Conservation (phyloP, 768 basidiomycete genomes). For the Saitozyma sp. region DNA sequence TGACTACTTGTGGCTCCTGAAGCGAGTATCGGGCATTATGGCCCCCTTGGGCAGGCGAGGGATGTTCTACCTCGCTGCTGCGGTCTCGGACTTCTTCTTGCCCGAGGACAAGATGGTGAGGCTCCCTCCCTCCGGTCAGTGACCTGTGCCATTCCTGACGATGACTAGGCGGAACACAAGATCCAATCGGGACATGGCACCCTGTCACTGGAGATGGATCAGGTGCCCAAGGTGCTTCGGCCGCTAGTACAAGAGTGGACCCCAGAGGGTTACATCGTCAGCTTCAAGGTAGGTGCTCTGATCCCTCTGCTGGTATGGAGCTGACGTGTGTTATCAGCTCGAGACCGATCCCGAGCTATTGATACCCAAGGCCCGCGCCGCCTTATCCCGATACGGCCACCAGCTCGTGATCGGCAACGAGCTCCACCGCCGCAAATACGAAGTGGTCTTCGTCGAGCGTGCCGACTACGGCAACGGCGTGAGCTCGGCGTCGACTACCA, state of each 20-base stretch:
- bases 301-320: neutral
- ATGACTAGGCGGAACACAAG: conserved; percentile 87
- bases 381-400: conserved; percentile 91
- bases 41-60: conserved; percentile 66
- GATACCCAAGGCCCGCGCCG: conserved; percentile 83
- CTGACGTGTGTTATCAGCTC: conserved; percentile 60
- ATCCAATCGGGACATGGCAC: conserved; percentile 96
- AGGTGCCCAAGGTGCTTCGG: conserved; percentile 93
- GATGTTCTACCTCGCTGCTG: conserved; percentile 96
- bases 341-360: conserved; percentile 84
- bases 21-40: conserved; percentile 76
- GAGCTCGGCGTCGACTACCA: conserved; percentile 11
- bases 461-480: conserved; percentile 41
- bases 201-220: conserved; percentile 94
- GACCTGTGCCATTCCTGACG: neutral
- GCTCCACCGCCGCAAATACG: conserved; percentile 82
- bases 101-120: conserved; percentile 85
- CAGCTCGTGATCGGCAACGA: conserved; percentile 97
- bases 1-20: conserved; percentile 90
- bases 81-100: conserved; percentile 97
- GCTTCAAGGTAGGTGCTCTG: conserved; percentile 75
- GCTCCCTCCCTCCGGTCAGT: conserved; percentile 13
- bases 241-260: conserved; percentile 94
- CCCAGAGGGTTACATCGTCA: conserved; percentile 84
- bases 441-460: conserved; percentile 83